phyloP scores from a whole-genome alignment of 1,284 basidiomycete genomes.

The Trichosporon sp. region DNA sequence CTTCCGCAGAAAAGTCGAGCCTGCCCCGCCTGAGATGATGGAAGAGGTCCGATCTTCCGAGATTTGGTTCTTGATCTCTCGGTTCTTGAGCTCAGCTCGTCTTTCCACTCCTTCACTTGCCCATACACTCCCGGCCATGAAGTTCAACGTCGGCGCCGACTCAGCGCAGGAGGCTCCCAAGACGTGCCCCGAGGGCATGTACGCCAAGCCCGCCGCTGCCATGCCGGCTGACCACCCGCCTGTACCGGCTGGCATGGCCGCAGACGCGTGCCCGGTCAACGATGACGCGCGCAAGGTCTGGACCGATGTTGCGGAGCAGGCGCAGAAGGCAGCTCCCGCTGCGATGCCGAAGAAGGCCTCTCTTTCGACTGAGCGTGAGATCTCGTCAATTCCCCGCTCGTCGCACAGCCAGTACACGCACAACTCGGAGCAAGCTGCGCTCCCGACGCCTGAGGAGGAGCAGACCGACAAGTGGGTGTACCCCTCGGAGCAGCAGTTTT shows the following conservation, averaged over 20 bases:
- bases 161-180: not conserved
- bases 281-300: constrained; percentile 52
- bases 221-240: constrained; percentile 23
- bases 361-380: constrained; percentile 60
- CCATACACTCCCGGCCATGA: not conserved
- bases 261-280: constrained; percentile 68
- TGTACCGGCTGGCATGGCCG: constrained; percentile 16
- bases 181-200: not conserved
- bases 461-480: constrained; percentile 78
- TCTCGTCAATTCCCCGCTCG: constrained; percentile 79
- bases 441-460: constrained; percentile 50
- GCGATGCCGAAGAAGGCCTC: constrained; percentile 23
- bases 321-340: constrained; percentile 33
- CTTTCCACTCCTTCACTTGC: not conserved
- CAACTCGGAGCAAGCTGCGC: constrained; percentile 17
- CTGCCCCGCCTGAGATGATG: not conserved
- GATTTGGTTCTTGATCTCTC: not conserved
- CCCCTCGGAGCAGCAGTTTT: constrained; percentile 97
- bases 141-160: constrained; percentile 4
- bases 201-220: not conserved
- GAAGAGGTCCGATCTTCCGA: not conserved
- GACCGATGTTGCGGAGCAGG: constrained; percentile 38
- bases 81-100: not conserved
- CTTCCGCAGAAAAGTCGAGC: constrained; percentile 15
- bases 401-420: constrained; percentile 15